Evolutionary conservation across 2,329 filamentous ascomycete genomes (phyloP).

Genomic region (Aspergillus sp.): DNA sequence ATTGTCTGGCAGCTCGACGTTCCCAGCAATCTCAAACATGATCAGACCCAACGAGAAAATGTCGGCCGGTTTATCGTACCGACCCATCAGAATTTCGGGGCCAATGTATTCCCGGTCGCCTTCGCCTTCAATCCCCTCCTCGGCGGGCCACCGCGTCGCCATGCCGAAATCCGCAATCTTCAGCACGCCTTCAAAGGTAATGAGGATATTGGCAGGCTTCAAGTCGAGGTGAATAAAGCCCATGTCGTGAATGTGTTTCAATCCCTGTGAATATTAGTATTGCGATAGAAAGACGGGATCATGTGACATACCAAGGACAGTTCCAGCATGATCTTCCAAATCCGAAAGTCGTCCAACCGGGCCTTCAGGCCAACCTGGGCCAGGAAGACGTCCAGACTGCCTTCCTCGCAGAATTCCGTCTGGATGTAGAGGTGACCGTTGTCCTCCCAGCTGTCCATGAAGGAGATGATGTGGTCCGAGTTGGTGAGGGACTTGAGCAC

Average conservation of each 20-base stretch:
- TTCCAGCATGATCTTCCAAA: slow-evolving; percentile 96
- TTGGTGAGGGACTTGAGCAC: slow-evolving; percentile 74
- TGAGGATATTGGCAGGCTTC: slow-evolving; percentile 65
- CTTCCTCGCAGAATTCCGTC: slow-evolving; percentile 94
- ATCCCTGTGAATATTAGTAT: slow-evolving; percentile 56
- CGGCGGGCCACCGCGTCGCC: slow-evolving; percentile 75
- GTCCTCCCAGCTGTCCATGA: slow-evolving; percentile 84
- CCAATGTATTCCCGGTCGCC: slow-evolving; percentile 96
- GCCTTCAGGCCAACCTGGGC: slow-evolving; percentile 78
- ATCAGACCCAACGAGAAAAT: slow-evolving; percentile 93
- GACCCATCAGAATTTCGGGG: slow-evolving; percentile 83
- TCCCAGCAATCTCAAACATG: slow-evolving; percentile 90
- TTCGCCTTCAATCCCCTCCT: slow-evolving; percentile 77
- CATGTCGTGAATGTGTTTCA: slow-evolving; percentile 85
- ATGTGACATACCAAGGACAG: slow-evolving; percentile 69
- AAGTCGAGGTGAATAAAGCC: slow-evolving; percentile 73
- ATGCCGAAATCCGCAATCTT: slow-evolving; percentile 70
- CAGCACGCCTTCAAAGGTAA: slow-evolving; percentile 64
- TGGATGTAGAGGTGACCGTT: slow-evolving; percentile 89
- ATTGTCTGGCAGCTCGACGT: slow-evolving; percentile 90
- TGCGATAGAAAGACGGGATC: not conserved
- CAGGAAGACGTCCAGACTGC: slow-evolving; percentile 83
- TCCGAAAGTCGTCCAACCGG: slow-evolving; percentile 91
- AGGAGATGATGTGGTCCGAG: slow-evolving; percentile 81
- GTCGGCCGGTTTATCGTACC: slow-evolving; percentile 87